Conservation (phyloP, 139 green algal genomes). For the Tetradesmus lagerheimii region DNA sequence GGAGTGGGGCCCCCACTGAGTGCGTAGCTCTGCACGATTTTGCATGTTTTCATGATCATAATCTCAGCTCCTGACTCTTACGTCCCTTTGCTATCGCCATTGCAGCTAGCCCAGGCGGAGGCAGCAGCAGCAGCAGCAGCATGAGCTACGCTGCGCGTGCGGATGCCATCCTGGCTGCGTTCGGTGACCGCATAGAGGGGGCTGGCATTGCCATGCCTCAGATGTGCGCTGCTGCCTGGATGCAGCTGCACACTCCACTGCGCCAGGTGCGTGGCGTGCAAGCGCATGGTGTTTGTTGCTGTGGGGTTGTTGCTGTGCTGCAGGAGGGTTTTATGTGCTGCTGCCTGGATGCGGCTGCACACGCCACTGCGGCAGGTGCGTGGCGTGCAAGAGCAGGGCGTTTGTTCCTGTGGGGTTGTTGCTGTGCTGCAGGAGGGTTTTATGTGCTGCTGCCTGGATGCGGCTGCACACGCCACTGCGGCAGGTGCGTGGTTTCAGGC, state of each 20-base stretch:
- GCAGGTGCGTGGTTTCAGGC: too few species aligned
- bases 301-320: conserved; percentile 83
- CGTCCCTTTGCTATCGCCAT: background rate
- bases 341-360: too few species aligned
- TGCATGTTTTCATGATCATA: too few species aligned
- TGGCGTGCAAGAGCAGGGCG: too few species aligned
- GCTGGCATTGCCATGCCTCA: conserved; percentile 80
- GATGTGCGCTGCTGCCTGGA: conserved; percentile 78
- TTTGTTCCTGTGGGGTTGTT: too few species aligned
- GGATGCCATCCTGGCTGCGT: conserved; percentile 56
- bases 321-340: too few species aligned
- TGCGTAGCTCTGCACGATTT: background rate
- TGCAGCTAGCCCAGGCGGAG: conserved; percentile 11
- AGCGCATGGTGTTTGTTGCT: too few species aligned
- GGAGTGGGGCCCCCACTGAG: too few species aligned
- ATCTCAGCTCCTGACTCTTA: background rate
- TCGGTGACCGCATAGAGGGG: conserved; percentile 66
- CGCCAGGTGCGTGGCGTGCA: conserved; percentile 65
- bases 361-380: too few species aligned
- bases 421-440: too few species aligned
- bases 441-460: too few species aligned
- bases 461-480: too few species aligned
- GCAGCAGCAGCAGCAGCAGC: background rate
- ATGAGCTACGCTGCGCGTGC: conserved; percentile 40
- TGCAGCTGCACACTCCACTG: conserved; percentile 59